Conservation (phyloP, 73 alveolate genomes). For the Symbiodinium pilosum region DNA sequence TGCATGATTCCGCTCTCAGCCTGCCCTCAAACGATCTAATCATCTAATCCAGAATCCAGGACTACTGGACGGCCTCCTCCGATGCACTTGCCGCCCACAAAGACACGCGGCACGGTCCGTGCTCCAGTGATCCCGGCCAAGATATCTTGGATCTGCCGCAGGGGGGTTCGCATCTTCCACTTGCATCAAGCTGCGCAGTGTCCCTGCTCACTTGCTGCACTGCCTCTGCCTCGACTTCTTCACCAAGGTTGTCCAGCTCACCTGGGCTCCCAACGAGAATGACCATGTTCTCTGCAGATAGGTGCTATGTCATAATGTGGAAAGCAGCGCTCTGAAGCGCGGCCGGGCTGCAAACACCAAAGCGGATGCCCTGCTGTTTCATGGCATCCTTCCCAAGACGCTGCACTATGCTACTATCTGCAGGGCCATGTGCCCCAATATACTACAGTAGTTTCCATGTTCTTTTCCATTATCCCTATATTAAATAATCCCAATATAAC, state of each 20-base stretch:
- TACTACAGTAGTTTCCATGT: too few relatives aligned
- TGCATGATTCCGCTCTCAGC: too few relatives aligned
- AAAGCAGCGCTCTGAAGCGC: not conserved
- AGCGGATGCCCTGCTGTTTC: conserved; percentile 79
- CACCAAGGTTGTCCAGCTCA: conserved; percentile 61
- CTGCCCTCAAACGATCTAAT: too few relatives aligned
- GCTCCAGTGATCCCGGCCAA: conserved; percentile 69
- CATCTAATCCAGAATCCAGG: too few relatives aligned
- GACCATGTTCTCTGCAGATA: too few relatives aligned
- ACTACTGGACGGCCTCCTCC: conserved; percentile 92
- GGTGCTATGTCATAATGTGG: too few relatives aligned
- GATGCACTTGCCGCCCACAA: conserved; percentile 73
- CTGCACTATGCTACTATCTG: too few relatives aligned
- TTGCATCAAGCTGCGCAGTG: too few relatives aligned
- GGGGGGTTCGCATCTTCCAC: too few relatives aligned
- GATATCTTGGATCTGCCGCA: conserved; percentile 57
- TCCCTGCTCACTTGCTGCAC: not conserved
- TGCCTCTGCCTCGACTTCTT: conserved; percentile 69
- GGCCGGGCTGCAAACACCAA: conserved; percentile 18
- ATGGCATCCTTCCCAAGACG: conserved; percentile 27
- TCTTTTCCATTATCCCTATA: too few relatives aligned
- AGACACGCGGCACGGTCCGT: conserved; percentile 93
- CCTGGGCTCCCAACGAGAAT: not conserved
- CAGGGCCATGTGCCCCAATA: too few relatives aligned
- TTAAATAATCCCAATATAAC: too few relatives aligned